phyloP scores from a whole-genome alignment of 2,329 filamentous ascomycete genomes.

The Madurella mycetomatis region DNA sequence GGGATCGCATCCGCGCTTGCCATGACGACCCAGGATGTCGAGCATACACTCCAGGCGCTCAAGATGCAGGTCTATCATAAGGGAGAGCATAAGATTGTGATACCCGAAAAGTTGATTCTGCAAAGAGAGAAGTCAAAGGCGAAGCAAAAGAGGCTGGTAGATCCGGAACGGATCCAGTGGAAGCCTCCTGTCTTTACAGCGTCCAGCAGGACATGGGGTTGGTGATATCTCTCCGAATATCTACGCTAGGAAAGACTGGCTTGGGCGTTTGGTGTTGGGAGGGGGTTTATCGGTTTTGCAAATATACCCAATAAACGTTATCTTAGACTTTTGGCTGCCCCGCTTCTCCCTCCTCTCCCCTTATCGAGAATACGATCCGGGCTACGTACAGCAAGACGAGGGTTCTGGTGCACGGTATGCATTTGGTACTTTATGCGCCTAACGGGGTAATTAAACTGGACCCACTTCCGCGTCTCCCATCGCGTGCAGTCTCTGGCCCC shows the following conservation, averaged over 20 bases:
- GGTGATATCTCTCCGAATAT: conserved; percentile 48
- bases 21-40: conserved; percentile 97
- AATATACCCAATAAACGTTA: no score
- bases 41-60: conserved; percentile 88
- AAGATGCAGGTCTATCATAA: conserved; percentile 96
- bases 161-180: conserved; percentile 79
- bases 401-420: no score
- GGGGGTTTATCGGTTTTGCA: no score
- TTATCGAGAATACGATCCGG: no score
- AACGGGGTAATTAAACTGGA: conserved; percentile 20
- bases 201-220: conserved; percentile 88
- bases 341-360: no score
- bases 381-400: no score
- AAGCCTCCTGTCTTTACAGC: conserved; percentile 94
- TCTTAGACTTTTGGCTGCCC: no score
- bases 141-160: conserved; percentile 73
- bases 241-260: neutral
- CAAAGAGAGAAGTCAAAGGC: conserved; percentile 71
- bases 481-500: conserved; percentile 16
- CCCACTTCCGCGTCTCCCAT: conserved; percentile 18
- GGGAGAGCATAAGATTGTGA: conserved; percentile 91
- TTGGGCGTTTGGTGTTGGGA: neutral
- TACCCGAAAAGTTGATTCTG: conserved; percentile 77
- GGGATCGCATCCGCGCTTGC: conserved; percentile 72
- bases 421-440: conserved; percentile 3